Base-by-base conservation (phyloP, 805 yeast genomes). In the Hanseniaspora pseudoguilliermondii region DNA sequence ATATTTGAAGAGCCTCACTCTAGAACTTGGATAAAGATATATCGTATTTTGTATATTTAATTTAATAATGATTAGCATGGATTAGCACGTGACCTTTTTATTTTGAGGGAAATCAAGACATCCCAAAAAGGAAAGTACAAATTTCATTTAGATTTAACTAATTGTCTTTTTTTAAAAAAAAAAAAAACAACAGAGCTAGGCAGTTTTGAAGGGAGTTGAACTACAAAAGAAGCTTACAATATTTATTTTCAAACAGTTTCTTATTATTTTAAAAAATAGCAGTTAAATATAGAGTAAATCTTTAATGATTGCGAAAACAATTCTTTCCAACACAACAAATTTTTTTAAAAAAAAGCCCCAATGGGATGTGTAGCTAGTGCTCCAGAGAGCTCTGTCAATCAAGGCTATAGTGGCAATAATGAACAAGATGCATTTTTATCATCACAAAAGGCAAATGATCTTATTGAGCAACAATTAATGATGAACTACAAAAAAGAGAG, bases 281-380 rank as follows among this genome's bases (percentile, higher is more conserved):
- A n/a, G n/a, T n/a, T n/a, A n/a, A n/a, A n/a, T n/a, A n/a, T n/a
- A n/a, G n/a, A n/a, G n/a, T n/a, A n/a, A n/a, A n/a, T n/a, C n/a
- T n/a, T n/a, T n/a, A 34, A 47, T 9, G 5, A 23, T 21, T 21
- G 15, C 5, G 15, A 25, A 43, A 25, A 43, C 5, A 23, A 13
- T 16, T 25, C n/a, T 40, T 11, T 20, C 21, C 44, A 41, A n/a
- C n/a, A n/a, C n/a, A n/a, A n/a, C n/a, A n/a, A n/a, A n/a, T n/a
- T n/a, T 6, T 25, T 25, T 25, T 25, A 41, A 7, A 41, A 7
- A 4, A 41, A 41, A 18, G 2, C 21, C 49, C 56, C 23, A 13
- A 84, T 85, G 95, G 95, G 95, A 16, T 85, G 95, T 64, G 63
- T 75, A 20, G 77, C 81, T 16, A 84, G 90, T 66, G 71, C 75